These are phyloP conservation scores for Starmerella sp. DNA, from an alignment of 805 yeast species.

Conservation along the genomic window DNA sequence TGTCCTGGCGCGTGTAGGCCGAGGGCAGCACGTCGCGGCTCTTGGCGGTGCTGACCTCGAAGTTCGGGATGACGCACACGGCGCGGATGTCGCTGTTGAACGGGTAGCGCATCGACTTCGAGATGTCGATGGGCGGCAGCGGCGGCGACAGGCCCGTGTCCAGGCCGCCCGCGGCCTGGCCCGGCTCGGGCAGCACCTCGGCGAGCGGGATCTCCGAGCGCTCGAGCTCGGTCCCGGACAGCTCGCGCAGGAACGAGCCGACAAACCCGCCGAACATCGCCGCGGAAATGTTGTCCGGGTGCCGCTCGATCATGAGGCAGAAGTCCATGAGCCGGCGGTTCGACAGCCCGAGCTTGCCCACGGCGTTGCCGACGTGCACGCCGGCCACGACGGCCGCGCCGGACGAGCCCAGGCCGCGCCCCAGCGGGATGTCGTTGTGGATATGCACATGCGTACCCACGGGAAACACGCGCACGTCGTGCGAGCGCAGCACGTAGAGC, in stretches of 20 bases:
- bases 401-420: slow-evolving; percentile 93
- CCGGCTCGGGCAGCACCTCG: slow-evolving; percentile 69
- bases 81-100: slow-evolving; percentile 79
- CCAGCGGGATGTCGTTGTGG: slow-evolving; percentile 85
- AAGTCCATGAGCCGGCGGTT: slow-evolving; percentile 83
- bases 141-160: slow-evolving; percentile 63
- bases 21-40: slow-evolving; percentile 83
- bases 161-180: slow-evolving; percentile 41
- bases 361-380: slow-evolving; percentile 74
- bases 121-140: slow-evolving; percentile 74
- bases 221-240: slow-evolving; percentile 57
- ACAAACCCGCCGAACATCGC: slow-evolving; percentile 99
- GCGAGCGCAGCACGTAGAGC: slow-evolving; percentile 77
- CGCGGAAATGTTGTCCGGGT: slow-evolving; percentile 96
- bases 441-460: slow-evolving; percentile 71
- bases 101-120: slow-evolving; percentile 75
- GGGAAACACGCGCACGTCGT: slow-evolving; percentile 67
- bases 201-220: slow-evolving; percentile 76
- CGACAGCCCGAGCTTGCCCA: slow-evolving; percentile 60
- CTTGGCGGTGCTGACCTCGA: slow-evolving; percentile 87
- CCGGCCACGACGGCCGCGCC: slow-evolving; percentile 99
- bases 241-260: slow-evolving; percentile 81
- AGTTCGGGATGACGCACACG: slow-evolving; percentile 82
- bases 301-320: slow-evolving; percentile 94
- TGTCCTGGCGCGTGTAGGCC: slow-evolving; percentile 64